phyloP scores from a whole-genome alignment of 2,329 filamentous ascomycete genomes.

The Penicillium sp. region DNA sequence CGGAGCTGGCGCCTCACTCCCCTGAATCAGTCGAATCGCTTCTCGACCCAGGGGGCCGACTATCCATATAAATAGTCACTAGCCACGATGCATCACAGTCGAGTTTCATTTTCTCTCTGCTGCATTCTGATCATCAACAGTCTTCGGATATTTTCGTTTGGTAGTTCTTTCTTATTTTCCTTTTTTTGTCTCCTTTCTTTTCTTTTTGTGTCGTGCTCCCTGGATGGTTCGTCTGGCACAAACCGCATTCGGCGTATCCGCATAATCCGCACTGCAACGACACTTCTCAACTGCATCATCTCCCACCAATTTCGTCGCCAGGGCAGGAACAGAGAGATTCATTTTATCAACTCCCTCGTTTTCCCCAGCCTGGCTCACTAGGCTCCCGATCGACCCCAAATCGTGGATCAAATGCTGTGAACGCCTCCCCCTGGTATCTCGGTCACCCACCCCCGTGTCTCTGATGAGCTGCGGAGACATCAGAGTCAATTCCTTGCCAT shows the following conservation, averaged over 20 bases:
- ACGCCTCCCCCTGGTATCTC: conserved; percentile 4
- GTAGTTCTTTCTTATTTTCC: conserved; percentile 4
- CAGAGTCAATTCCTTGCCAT: not conserved
- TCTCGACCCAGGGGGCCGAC: not conserved
- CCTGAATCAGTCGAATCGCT: not conserved
- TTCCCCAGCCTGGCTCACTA: no score
- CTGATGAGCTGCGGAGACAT: conserved; percentile 13
- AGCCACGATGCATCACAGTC: not conserved
- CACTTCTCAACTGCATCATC: conserved; percentile 16
- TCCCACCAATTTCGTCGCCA: conserved; percentile 9
- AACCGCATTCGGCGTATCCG: conserved; percentile 26
- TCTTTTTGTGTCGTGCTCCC: conserved; percentile 7
- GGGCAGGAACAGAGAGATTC: not conserved
- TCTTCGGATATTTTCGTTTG: not conserved
- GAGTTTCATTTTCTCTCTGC: not conserved
- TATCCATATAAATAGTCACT: conserved; percentile 4
- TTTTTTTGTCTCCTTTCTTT: conserved; percentile 3
- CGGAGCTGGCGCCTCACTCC: not conserved
- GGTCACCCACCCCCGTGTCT: conserved; percentile 2
- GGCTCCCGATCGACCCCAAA: no score
- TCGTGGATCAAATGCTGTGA: conserved; percentile 11
- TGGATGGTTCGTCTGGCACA: conserved; percentile 12
- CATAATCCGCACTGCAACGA: conserved; percentile 11
- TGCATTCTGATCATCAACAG: not conserved
- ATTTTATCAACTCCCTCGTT: no score